These are phyloP conservation scores for Candida sanyiensis DNA, from an alignment of 805 yeast genomes.

Conservation along the genomic window DNA sequence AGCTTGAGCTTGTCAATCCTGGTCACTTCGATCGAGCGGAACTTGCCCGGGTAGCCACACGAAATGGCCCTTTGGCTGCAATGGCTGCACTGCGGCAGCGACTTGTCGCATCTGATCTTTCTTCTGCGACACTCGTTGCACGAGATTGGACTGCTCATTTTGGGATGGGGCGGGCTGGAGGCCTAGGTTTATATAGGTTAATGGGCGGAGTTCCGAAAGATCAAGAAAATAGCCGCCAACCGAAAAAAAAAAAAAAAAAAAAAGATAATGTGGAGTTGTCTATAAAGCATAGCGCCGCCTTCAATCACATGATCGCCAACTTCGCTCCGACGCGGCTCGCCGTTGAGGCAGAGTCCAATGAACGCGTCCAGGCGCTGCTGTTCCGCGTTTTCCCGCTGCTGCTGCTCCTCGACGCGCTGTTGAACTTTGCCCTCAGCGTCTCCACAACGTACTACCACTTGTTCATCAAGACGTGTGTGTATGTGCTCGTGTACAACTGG, in stretches of 20 bases:
- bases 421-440: conserved; percentile 6
- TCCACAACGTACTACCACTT: conserved; percentile 7
- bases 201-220: conserved; percentile 1
- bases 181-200: no score
- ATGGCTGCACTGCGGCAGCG: conserved; percentile 15
- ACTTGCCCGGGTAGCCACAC: conserved; percentile 22
- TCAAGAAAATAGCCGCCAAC: no score
- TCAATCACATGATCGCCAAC: conserved; percentile 6
- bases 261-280: no score
- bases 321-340: conserved; percentile 3
- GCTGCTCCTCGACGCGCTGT: conserved; percentile 1
- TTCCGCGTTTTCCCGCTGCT: conserved; percentile 7
- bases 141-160: conserved; percentile 17
- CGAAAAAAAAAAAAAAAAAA: no score
- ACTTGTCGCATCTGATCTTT: conserved; percentile 22
- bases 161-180: neutral
- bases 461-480: conserved; percentile 6
- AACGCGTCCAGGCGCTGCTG: conserved; percentile 7
- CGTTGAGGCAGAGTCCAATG: conserved; percentile 6
- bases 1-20: conserved; percentile 8
- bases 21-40: conserved; percentile 21
- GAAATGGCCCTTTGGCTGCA: conserved; percentile 12
- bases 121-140: conserved; percentile 25
- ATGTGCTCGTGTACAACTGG: conserved; percentile 7
- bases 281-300: neutral